Evolutionary conservation across 495 filamentous ascomycete genomes (phyloP), one percentile per base, ranked within the genome.

Genomic region (Neurospora sp.): DNA sequence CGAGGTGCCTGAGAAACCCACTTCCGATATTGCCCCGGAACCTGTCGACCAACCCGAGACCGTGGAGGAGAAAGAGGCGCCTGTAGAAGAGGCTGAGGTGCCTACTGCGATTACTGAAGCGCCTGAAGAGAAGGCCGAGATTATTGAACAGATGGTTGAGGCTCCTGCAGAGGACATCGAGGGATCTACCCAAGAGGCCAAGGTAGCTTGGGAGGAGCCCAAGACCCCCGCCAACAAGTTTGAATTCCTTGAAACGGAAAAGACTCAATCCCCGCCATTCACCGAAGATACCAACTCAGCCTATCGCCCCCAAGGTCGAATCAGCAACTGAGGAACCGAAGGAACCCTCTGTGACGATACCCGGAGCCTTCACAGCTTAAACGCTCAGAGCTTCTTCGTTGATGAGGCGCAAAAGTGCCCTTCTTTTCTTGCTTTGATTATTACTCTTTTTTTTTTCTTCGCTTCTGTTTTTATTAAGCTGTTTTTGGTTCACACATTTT

Each of bases 281-380:
- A 72, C 20, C 16, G 41, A 20, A 16, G 38, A 71, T 66, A 62
- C 71, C 69, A 14, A 70, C 44, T 20, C 75, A 76, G 42, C 41
- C 73, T 41, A 6, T 66, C 48, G 3, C 44, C 31, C 3, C 38
- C 37, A 39, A n/a, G 39, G 5, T 31, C 54, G 9, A 73, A 9
- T 27, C 41, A 31, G 71, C 31, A 20, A 66, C 14, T 9, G 74
- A 40, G 23, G 69, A 72, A 12, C 41, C 54, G 0, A 75, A 75
- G 42, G 70, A 71, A 8, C 73, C 70, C 14, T 71, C 73, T 27
- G 44, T 76, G 38, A 73, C 73, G 42, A 78, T 76, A 27, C 76
- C 76, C 74, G 48, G 16, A 16, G 16, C 72, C 12, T 39, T 38
- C 71, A 35, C 54, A 35, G 54, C 54, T 37, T 66, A 35, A 8